Evolutionary conservation across 495 filamentous ascomycete genomes (phyloP).

Genomic region (Rostrohypoxylon terebratum): DNA sequence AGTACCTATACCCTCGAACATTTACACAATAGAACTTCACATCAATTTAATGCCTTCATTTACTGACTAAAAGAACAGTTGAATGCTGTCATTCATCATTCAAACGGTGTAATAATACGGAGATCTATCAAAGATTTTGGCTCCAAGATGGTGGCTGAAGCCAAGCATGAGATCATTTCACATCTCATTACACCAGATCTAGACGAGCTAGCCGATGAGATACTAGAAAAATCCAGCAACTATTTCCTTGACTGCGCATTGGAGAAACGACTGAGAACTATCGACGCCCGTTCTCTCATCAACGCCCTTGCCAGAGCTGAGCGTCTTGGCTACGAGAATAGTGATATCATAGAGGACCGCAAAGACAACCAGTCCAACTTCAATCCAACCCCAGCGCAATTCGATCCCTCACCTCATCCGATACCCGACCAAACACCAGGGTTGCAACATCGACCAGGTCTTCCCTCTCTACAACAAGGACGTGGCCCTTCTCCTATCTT

Average conservation of each 20-base stretch:
- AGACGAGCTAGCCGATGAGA: constrained; percentile 54
- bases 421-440: not conserved
- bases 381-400: constrained; percentile 34
- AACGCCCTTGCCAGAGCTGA: constrained; percentile 63
- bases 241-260: constrained; percentile 60
- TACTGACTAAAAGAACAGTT: constrained; percentile 48
- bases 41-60: not conserved
- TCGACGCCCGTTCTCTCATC: constrained; percentile 60
- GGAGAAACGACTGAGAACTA: constrained; percentile 58
- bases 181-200: constrained; percentile 53
- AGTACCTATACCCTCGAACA: not conserved
- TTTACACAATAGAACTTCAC: not conserved
- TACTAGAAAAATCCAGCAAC: constrained; percentile 58
- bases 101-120: constrained; percentile 51
- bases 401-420: constrained; percentile 22
- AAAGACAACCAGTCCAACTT: constrained; percentile 31
- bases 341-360: constrained; percentile 56
- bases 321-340: constrained; percentile 60
- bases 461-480: constrained; percentile 2
- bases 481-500: constrained; percentile 24
- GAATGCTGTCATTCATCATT: constrained; percentile 61
- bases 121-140: constrained; percentile 60
- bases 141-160: constrained; percentile 56
- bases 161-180: constrained; percentile 54
- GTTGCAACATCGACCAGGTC: constrained; percentile 7